Percentiles rank a stretch among this genome's conserved stretches.
These are phyloP conservation scores for Thinopyrum obtusiflorum DNA, from an alignment of 202 grass and related monocot genomes.

Conservation along the genomic window DNA sequence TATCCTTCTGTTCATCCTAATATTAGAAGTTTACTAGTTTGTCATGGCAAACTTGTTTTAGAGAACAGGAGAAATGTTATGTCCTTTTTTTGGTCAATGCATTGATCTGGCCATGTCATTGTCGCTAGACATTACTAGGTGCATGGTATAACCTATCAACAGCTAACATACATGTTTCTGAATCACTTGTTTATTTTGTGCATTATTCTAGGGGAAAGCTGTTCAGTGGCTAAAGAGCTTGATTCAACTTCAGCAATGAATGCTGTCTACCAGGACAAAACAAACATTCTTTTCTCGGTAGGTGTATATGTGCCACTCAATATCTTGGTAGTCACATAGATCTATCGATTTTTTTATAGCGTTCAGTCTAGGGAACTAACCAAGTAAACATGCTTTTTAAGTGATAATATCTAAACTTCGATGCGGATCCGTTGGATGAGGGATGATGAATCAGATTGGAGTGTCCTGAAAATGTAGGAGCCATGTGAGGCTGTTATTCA, in stretches of 20 bases:
- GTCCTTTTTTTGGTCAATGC: neutral
- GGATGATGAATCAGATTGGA: neutral
- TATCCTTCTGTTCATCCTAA: conserved; percentile 26
- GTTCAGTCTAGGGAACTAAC: neutral
- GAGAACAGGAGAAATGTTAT: neutral
- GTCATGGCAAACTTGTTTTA: neutral
- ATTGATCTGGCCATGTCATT: neutral
- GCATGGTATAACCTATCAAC: conserved; percentile 5
- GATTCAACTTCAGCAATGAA: conserved; percentile 76
- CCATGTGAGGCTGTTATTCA: neutral
- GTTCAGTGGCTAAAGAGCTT: conserved; percentile 91
- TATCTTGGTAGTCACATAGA: conserved; percentile 1
- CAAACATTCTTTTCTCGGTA: conserved; percentile 98
- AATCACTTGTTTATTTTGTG: conserved; percentile 31
- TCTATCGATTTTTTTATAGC: neutral
- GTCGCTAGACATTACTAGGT: neutral
- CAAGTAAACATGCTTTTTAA: neutral
- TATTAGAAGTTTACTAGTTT: conserved; percentile 26
- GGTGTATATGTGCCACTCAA: neutral
- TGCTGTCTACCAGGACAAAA: conserved; percentile 98
- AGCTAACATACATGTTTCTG: neutral
- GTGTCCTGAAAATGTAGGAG: conserved; percentile 9
- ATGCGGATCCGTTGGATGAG: neutral
- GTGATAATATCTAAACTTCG: neutral
- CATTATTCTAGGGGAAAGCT: conserved; percentile 85